phyloP scores from a whole-genome alignment of 2,329 filamentous ascomycete genomes.

The Fusarium devonianum region DNA sequence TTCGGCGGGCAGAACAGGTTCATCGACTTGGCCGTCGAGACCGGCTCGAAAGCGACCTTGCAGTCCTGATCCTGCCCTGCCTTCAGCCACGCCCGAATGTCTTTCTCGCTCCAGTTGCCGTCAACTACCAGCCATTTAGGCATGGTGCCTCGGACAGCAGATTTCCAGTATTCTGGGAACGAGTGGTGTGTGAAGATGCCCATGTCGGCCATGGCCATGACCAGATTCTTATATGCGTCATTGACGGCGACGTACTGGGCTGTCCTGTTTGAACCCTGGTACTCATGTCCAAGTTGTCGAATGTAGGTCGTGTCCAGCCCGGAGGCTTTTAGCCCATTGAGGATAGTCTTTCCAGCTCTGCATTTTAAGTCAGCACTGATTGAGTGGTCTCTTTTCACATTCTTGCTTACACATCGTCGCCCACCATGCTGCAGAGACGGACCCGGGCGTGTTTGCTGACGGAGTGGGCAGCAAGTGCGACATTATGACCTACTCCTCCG shows the following conservation, averaged over 20 bases:
- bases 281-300: conserved; percentile 58
- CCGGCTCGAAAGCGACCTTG: conserved; percentile 83
- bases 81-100: conserved; percentile 73
- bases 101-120: conserved; percentile 78
- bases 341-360: conserved; percentile 75
- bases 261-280: conserved; percentile 67
- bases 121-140: conserved; percentile 86
- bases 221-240: conserved; percentile 79
- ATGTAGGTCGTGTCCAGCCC: conserved; percentile 73
- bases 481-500: conserved; percentile 91
- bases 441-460: conserved; percentile 67
- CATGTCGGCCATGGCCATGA: conserved; percentile 98
- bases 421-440: conserved; percentile 80
- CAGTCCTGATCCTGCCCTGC: conserved; percentile 63
- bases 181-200: conserved; percentile 72
- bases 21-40: conserved; percentile 80
- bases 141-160: conserved; percentile 60
- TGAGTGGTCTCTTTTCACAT: background rate
- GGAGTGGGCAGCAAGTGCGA: conserved; percentile 82
- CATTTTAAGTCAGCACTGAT: conserved; percentile 17
- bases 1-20: conserved; percentile 66
- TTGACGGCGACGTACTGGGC: conserved; percentile 94
- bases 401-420: conserved; percentile 71
- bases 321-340: conserved; percentile 68
- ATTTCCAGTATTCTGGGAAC: conserved; percentile 65